Evolutionary conservation across 805 yeast genomes (phyloP).

Genomic region (Saccharomyces cerevisiae): DNA sequence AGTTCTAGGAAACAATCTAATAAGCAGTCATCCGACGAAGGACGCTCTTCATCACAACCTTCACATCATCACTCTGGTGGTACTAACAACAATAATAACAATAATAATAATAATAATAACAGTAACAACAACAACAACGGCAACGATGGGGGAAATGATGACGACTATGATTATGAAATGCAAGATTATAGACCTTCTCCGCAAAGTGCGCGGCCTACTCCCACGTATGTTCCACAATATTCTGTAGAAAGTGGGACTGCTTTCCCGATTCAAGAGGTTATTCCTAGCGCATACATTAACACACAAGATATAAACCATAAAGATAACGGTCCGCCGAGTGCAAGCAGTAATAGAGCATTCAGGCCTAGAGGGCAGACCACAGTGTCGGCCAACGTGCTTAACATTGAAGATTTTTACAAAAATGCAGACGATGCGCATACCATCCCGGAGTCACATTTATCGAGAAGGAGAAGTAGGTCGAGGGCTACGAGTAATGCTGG

Average conservation of each 20-base stretch:
- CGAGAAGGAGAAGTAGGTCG: background rate
- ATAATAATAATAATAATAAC: background rate
- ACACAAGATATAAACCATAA: conserved; percentile 10
- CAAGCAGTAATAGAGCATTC: conserved; percentile 1
- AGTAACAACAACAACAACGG: background rate
- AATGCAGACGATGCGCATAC: conserved; percentile 4
- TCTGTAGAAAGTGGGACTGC: conserved; percentile 8
- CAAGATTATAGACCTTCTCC: conserved; percentile 12
- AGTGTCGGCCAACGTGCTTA: conserved; percentile 18
- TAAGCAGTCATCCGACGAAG: background rate
- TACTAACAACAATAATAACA: background rate
- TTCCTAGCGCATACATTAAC: conserved; percentile 15
- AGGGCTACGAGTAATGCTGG: conserved; percentile 1
- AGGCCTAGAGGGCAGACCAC: conserved; percentile 16
- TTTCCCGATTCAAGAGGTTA: conserved; percentile 27
- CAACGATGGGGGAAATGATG: conserved; percentile 1
- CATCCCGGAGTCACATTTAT: conserved; percentile 2
- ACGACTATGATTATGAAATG: conserved; percentile 17
- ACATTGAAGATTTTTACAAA: conserved; percentile 12
- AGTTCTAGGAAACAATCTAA: background rate
- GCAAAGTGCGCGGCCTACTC: conserved; percentile 6
- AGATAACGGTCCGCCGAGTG: background rate
- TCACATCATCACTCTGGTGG: background rate
- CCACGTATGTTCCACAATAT: conserved; percentile 25
- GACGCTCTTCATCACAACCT: background rate